Evolutionary conservation across 345 rosid species (phyloP), one percentile per base, ranked within the genome.

Genomic region (Eucalyptus marginata): DNA sequence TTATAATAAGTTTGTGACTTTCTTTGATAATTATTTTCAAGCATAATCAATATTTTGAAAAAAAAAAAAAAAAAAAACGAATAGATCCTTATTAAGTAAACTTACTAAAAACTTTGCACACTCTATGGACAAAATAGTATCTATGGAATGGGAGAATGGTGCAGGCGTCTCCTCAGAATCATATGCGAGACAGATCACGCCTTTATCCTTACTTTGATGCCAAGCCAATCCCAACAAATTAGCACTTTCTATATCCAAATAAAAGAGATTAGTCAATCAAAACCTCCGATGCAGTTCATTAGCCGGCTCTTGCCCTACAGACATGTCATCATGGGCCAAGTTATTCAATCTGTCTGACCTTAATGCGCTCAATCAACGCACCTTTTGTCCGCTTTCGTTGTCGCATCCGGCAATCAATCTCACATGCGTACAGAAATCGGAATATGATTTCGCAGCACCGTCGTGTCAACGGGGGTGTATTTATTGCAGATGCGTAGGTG

Each of bases 1-100:
- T 0, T 36, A 17, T 0, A 3, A 71, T 17, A 2, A 31, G 7
- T 68, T 33, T 33, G 3, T 15, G 20, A 66, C 6, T 66, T 66
- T 66, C 10, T 68, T 33, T 68, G 13, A 10, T 68, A 68, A 68
- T 16, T 16, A 68, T 68, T 20, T 5, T 4, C 24, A 5, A 3
- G 44, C 0, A 0, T 68, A 5, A 2, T 68, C 4, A 5, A 68
- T 36, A 18, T 33, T 3, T 33, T 2, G 46, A 71, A 71, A 52
- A 52, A 52, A 47, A 13, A 36, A 36, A 36, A 10, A 33, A 9
- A 13, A 36, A 36, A 36, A 10, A 33, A 9, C 0, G 4, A 68
- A 33, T 10, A 71, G 24, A 71, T 33, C 3, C 36, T 71, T 33
- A 17, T 36, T 36, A 33, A 68, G 81, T 4, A 71, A 33, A 22